A percentile compares a stretch with the other conserved stretches of the same genome.
phyloP scores from a whole-genome alignment of 164 flowering plant species.

The Liriodendron chinense region DNA sequence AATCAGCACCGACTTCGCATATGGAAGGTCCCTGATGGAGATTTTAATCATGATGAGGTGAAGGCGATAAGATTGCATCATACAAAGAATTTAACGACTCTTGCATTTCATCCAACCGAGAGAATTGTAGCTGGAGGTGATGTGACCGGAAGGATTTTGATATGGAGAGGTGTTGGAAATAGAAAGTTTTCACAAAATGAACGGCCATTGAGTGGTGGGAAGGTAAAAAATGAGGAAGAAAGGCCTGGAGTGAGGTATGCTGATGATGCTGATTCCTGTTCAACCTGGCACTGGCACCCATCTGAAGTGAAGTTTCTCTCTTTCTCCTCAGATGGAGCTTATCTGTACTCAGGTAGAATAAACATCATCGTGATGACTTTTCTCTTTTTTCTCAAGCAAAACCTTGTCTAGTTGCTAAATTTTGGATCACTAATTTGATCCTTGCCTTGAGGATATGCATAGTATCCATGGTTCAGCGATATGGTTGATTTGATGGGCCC shows the following conservation, averaged over 20 bases:
- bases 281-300: slow-evolving; percentile 99
- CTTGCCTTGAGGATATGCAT: too few relatives aligned
- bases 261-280: slow-evolving; percentile 92
- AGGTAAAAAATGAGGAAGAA: slow-evolving; percentile 45
- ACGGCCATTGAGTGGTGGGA: slow-evolving; percentile 15
- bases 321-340: slow-evolving; percentile 92
- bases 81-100: slow-evolving; percentile 56
- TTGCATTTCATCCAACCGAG: slow-evolving; percentile 88
- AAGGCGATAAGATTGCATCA: slow-evolving; percentile 80
- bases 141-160: slow-evolving; percentile 81
- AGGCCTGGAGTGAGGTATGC: slow-evolving; percentile 75
- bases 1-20: slow-evolving; percentile 52
- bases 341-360: slow-evolving; percentile 74
- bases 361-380: neutral
- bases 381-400: neutral
- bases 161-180: slow-evolving; percentile 86
- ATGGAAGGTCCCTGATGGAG: slow-evolving; percentile 62
- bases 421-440: neutral
- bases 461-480: too few relatives aligned
- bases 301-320: slow-evolving; percentile 61
- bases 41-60: slow-evolving; percentile 28
- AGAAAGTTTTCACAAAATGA: slow-evolving; percentile 29
- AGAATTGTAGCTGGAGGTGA: slow-evolving; percentile 91
- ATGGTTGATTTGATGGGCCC: neutral
- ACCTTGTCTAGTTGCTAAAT: neutral